phyloP scores from a whole-genome alignment of 768 basidiomycete species.

The Boletus vermiculosoides region DNA sequence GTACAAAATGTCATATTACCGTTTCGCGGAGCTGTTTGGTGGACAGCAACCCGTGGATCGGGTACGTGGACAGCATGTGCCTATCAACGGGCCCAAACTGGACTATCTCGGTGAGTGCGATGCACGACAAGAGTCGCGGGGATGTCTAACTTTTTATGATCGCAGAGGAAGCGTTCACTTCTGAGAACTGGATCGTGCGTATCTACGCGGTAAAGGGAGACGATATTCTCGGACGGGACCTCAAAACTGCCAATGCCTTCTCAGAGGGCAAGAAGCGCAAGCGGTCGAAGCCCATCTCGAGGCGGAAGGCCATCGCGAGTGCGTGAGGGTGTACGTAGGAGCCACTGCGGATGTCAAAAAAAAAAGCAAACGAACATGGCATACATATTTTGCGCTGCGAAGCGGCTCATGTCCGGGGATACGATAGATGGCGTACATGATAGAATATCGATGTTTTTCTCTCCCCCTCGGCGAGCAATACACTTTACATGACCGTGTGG shows the following conservation, averaged over 20 bases:
- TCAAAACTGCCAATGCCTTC: constrained; percentile 85
- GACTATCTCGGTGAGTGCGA: constrained; percentile 76
- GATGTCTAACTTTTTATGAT: constrained; percentile 2
- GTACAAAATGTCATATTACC: constrained; percentile 99
- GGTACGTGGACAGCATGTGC: constrained; percentile 85
- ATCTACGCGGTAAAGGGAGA: constrained; percentile 96
- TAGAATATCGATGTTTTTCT: constrained; percentile 1
- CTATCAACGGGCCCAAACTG: constrained; percentile 71
- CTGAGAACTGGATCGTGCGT: constrained; percentile 99
- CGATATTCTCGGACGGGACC: constrained; percentile 85
- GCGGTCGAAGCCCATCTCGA: constrained; percentile 64
- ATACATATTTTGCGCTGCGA: neutral
- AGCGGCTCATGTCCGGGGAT: neutral
- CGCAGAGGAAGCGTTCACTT: constrained; percentile 95
- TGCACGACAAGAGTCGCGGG: neutral
- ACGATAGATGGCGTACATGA: neutral
- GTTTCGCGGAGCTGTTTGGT: constrained; percentile 90
- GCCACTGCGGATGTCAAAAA: neutral
- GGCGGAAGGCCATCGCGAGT: constrained; percentile 47
- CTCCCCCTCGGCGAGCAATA: neutral
- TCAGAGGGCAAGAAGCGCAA: constrained; percentile 86
- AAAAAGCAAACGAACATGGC: neutral
- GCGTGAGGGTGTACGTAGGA: constrained; percentile 7
- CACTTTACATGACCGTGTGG: neutral
- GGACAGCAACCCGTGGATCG: constrained; percentile 73